Conservation (phyloP, 352 stramenopile genomes). For the Phytopythium vexans region DNA sequence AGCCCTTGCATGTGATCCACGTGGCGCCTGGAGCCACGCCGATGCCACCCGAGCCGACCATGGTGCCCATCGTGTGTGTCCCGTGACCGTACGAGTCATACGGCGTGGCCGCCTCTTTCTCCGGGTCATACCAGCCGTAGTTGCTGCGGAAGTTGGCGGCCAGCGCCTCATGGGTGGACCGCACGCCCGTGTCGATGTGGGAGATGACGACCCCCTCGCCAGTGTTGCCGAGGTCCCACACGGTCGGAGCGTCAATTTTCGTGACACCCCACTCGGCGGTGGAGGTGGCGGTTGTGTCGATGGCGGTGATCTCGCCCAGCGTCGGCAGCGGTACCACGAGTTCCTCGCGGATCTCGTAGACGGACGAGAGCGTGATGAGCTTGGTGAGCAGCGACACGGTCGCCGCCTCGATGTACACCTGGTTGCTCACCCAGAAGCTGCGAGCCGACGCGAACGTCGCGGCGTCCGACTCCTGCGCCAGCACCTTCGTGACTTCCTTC, state of each 20-base stretch:
- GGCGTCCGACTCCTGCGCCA: conserved; percentile 10
- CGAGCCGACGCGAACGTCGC: conserved; percentile 5
- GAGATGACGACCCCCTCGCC: conserved; percentile 14
- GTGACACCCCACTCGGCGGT: conserved; percentile 9
- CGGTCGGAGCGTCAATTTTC: conserved; percentile 4
- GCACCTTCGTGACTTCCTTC: conserved; percentile 2
- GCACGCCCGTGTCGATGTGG: conserved; percentile 17
- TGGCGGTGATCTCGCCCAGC: not conserved
- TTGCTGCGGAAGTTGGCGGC: conserved; percentile 15
- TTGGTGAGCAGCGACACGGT: conserved; percentile 13
- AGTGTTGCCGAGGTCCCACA: conserved; percentile 7
- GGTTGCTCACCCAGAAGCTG: conserved; percentile 32
- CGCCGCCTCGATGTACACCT: conserved; percentile 22
- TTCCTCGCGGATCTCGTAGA: conserved; percentile 9
- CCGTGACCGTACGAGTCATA: conserved; percentile 18
- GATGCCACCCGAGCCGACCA: conserved; percentile 9
- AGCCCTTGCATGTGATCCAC: conserved; percentile 17
- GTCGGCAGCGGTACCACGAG: conserved; percentile 1
- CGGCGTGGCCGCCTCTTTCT: conserved; percentile 11
- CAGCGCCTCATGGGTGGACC: conserved; percentile 12
- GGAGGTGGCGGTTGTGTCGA: conserved; percentile 3
- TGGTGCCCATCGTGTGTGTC: conserved; percentile 16
- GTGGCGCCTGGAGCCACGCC: conserved; percentile 12
- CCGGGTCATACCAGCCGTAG: conserved; percentile 16
- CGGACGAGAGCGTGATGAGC: conserved; percentile 2